Base-by-base conservation (phyloP, 768 basidiomycete genomes). In the Kwoniella newhampshirensis region DNA sequence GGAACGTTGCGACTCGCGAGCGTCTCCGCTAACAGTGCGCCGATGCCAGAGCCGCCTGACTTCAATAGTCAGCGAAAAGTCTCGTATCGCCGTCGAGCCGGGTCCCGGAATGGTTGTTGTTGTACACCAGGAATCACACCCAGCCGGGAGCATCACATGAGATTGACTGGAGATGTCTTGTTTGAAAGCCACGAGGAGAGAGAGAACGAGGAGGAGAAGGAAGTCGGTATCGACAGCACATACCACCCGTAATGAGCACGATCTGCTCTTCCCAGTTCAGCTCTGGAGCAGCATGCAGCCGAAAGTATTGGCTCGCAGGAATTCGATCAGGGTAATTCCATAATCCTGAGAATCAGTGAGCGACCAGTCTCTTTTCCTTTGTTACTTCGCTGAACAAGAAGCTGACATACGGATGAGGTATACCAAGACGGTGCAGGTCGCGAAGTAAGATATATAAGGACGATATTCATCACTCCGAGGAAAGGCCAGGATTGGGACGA, bases 241-340 rank as follows among this genome's bases (percentile, higher is more conserved):
- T 57, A 88, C 91, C 93, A 50, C 94, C 94, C 6, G 94, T 97
- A 54, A 98, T 81, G 36, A 97, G 80, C 4, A 97, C 86, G 53
- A 94, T 84, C 76, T 97, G 89, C 43, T 91, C 85, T 42, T 82
- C 82, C 94, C 93, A 97, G 64, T 91, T 85, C 26, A 91, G 75
- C 35, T 78, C 81, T 13, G 78, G 72, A 2, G 86, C 84, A 0
- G 82, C 80, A 57, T 84, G 84, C 21, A 91, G 43, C 62, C 61
- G 74, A 20, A 86, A 70, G 62, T 79, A 85, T 74, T 87, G 85
- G 67, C 89, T 91, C 51, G 88, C 81, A 73, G 89, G 88, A 43
- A 89, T 66, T 44, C 79, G 80, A 20, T 88, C 88, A 57, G 81
- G 79, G 85, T 88, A 88, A 63, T 81, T 85, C 17, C 86, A 60